Evolutionary conservation across 2,329 filamentous ascomycete genomes (phyloP).

Genomic region (Penicillium verrucosum): DNA sequence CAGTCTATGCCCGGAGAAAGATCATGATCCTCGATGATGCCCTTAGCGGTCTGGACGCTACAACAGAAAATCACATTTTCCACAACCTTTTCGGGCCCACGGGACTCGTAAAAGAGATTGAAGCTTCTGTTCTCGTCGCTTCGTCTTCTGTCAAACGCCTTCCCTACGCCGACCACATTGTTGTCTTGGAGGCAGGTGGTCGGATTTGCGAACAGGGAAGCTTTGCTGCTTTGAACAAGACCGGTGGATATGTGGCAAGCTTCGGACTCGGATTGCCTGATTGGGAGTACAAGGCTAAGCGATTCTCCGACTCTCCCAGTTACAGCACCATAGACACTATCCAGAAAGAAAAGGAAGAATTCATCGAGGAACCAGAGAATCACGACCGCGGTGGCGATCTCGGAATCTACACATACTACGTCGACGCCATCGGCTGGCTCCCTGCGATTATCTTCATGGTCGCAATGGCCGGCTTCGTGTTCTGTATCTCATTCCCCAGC

Average conservation of each 20-base stretch:
- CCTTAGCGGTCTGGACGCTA: conserved; percentile 51
- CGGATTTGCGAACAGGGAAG: conserved; percentile 42
- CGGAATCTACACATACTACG: conserved; percentile 43
- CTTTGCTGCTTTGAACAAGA: conserved; percentile 36
- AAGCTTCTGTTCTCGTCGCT: conserved; percentile 40
- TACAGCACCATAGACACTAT: conserved; percentile 17
- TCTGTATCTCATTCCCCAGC: conserved; percentile 43
- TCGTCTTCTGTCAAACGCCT: conserved; percentile 42
- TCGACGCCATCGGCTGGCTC: conserved; percentile 38
- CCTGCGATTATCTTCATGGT: conserved; percentile 37
- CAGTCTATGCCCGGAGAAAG: conserved; percentile 49
- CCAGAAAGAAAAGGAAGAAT: conserved; percentile 19
- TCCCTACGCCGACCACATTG: conserved; percentile 43
- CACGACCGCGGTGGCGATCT: conserved; percentile 41
- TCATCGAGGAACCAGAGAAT: conserved; percentile 26
- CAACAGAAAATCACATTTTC: conserved; percentile 50
- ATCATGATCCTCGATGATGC: conserved; percentile 52
- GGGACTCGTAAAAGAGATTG: conserved; percentile 45
- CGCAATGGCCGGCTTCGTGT: conserved; percentile 38
- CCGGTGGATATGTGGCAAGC: conserved; percentile 42
- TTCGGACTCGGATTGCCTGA: conserved; percentile 36
- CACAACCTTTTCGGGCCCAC: conserved; percentile 45
- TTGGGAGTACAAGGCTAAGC: conserved; percentile 28
- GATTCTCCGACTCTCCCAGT: conserved; percentile 19
- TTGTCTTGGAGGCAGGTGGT: conserved; percentile 40